Evolutionary conservation across 306 rosid genomes (phyloP).

Genomic region (Prunus padus): DNA sequence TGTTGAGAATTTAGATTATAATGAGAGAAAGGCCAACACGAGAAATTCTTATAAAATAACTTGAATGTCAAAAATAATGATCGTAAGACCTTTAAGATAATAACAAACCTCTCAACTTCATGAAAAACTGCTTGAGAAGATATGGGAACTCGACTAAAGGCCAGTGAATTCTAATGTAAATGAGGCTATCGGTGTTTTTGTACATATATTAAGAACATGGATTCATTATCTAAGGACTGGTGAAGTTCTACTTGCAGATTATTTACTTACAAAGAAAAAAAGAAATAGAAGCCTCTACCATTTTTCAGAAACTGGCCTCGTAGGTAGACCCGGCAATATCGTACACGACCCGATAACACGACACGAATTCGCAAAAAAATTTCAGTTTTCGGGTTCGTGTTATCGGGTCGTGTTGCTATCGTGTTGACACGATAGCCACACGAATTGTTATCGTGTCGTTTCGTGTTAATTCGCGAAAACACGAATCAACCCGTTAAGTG

Average conservation of each 20-base stretch:
- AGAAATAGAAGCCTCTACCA: conserved; percentile 32
- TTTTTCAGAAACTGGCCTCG: conserved; percentile 72
- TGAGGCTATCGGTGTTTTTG: neutral
- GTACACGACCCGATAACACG: too few species aligned
- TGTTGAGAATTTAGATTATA: neutral
- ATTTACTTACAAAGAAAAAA: neutral
- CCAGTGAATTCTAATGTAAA: too few species aligned
- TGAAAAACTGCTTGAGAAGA: neutral
- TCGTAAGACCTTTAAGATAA: neutral
- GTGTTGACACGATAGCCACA: too few species aligned
- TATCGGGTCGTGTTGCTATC: too few species aligned
- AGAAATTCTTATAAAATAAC: neutral
- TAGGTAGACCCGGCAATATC: too few species aligned
- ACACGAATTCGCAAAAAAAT: too few species aligned
- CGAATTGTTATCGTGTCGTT: too few species aligned
- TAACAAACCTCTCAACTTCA: neutral
- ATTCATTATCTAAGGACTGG: neutral
- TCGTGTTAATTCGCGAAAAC: too few species aligned
- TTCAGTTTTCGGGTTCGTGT: too few species aligned
- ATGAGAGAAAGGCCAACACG: neutral
- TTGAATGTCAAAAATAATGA: neutral
- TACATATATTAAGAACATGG: neutral
- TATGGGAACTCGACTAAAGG: neutral
- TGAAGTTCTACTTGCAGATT: neutral
- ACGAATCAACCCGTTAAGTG: too few species aligned